A percentile compares a stretch with the other conserved stretches of the same genome.
phyloP scores from a whole-genome alignment of 257 asterid genomes.

The Nicotiana sylvestris region DNA sequence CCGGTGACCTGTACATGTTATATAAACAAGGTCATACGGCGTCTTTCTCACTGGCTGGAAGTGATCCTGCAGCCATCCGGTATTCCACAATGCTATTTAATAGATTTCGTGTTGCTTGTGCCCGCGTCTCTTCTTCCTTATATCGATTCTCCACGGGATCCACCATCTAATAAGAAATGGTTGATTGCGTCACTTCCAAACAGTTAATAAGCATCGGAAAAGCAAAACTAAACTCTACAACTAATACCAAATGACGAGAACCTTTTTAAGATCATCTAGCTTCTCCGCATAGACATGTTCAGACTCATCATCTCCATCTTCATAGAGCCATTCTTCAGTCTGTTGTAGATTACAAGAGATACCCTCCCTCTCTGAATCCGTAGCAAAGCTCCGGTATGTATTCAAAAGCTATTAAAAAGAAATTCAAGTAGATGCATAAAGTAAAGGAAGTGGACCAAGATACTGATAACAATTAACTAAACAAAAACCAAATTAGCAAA shows the following conservation, averaged over 20 bases:
- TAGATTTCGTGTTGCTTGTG: slow-evolving; percentile 53
- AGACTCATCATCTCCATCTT: slow-evolving; percentile 93
- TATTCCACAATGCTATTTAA: slow-evolving; percentile 52
- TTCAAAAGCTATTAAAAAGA: slow-evolving; percentile 76
- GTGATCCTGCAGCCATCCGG: slow-evolving; percentile 56
- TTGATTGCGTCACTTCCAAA: background rate
- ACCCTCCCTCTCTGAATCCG: slow-evolving; percentile 64
- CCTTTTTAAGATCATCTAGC: slow-evolving; percentile 76
- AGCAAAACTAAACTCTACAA: background rate
- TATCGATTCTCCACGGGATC: slow-evolving; percentile 80
- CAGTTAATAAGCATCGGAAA: background rate
- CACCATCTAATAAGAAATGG: slow-evolving; percentile 50
- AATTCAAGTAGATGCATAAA: slow-evolving; percentile 25
- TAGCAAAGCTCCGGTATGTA: slow-evolving; percentile 74
- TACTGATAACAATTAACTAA: background rate
- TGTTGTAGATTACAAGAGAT: slow-evolving; percentile 66
- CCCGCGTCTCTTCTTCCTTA: slow-evolving; percentile 79
- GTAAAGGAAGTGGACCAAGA: slow-evolving; percentile 2
- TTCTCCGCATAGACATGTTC: slow-evolving; percentile 62
- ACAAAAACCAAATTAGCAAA: slow-evolving; percentile 2
- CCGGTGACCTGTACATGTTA: background rate
- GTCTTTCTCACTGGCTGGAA: slow-evolving; percentile 64
- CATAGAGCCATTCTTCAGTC: slow-evolving; percentile 96
- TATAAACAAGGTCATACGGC: slow-evolving; percentile 41
- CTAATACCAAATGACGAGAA: slow-evolving; percentile 18